Conservation (phyloP, 1,139 yeast species). For the Pichia sp. region DNA sequence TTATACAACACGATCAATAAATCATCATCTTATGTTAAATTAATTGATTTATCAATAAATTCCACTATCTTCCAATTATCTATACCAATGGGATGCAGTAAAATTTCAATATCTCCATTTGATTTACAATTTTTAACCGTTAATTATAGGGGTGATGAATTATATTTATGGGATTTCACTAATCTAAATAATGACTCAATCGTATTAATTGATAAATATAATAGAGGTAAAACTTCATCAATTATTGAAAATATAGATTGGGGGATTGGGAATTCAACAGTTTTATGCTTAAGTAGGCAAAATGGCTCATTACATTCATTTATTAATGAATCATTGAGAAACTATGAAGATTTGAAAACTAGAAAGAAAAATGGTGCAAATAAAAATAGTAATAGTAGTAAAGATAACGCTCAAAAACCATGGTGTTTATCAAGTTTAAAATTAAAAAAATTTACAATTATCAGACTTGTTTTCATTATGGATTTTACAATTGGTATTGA, state of each 20-base stretch:
- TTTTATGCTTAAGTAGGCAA: conserved; percentile 50
- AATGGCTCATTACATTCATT: conserved; percentile 66
- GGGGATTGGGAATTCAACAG: conserved; percentile 39
- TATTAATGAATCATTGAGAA: conserved; percentile 25
- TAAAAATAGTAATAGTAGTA: background rate
- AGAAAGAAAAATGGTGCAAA: background rate
- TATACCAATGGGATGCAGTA: conserved; percentile 59
- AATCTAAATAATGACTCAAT: conserved; percentile 43
- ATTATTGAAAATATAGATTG: conserved; percentile 47
- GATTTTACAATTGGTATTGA: conserved; percentile 6
- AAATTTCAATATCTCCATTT: conserved; percentile 55
- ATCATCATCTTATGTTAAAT: conserved; percentile 27
- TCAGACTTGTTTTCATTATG: conserved; percentile 2
- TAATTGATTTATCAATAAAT: conserved; percentile 21
- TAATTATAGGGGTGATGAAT: conserved; percentile 53
- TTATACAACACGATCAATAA: conserved; percentile 24
- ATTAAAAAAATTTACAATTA: conserved; percentile 8
- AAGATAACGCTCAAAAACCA: background rate
- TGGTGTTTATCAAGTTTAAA: conserved; percentile 32
- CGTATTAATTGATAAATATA: conserved; percentile 51
- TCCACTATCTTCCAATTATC: conserved; percentile 45
- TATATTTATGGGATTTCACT: conserved; percentile 61
- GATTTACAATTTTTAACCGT: conserved; percentile 56
- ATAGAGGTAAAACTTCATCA: conserved; percentile 61
- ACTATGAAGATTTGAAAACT: conserved; percentile 7